Conservation (phyloP, 441 rosid genomes). For the Croton setiger region DNA sequence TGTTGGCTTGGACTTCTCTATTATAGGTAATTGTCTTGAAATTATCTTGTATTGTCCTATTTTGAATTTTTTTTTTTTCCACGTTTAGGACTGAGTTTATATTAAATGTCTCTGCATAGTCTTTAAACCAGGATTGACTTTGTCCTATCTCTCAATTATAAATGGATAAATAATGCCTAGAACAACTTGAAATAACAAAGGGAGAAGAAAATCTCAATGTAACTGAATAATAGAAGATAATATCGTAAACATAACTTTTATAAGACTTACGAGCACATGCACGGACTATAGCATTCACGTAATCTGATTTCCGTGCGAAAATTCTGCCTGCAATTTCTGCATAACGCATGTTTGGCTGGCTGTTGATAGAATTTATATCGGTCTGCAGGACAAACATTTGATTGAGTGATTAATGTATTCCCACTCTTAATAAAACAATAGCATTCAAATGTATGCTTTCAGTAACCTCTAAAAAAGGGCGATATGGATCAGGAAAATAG, state of each 20-base stretch:
- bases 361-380: conserved; percentile 65
- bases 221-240: neutral
- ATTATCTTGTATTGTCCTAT: no score
- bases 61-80: no score
- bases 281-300: conserved; percentile 72
- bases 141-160: no score
- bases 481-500: conserved; percentile 74
- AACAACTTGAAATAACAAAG: no score
- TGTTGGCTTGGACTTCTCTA: no score
- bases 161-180: no score
- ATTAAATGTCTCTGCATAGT: no score
- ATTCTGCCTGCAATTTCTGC: conserved; percentile 58
- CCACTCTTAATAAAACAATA: conserved; percentile 23
- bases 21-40: no score
- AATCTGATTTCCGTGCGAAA: conserved; percentile 72
- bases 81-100: no score
- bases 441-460: conserved; percentile 9
- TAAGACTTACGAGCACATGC: conserved; percentile 85
- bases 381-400: conserved; percentile 57
- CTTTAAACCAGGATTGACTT: no score
- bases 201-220: no score
- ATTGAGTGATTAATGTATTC: conserved; percentile 16
- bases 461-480: conserved; percentile 70
- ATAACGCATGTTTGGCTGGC: conserved; percentile 79
- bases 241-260: neutral